Percentiles rank a stretch among this genome's conserved stretches.
Conservation (phyloP, 2,329 filamentous ascomycete genomes). For the Penicillium aurantiogriseum region DNA sequence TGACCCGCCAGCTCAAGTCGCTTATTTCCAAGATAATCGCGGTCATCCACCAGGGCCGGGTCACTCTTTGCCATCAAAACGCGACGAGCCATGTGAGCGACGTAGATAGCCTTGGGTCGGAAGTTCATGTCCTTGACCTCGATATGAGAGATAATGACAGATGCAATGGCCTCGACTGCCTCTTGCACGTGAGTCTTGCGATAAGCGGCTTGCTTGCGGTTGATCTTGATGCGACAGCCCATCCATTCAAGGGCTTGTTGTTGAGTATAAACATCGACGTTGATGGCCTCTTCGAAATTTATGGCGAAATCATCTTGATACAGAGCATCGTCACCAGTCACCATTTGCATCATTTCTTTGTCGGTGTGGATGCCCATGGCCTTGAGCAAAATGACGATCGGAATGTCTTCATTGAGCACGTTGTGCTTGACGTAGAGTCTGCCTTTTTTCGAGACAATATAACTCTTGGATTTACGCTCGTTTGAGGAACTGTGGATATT, state of each 20-base stretch:
- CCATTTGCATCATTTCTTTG: slow-evolving; percentile 88
- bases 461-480: slow-evolving; percentile 96
- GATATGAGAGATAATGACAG: slow-evolving; percentile 92
- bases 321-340: slow-evolving; percentile 78
- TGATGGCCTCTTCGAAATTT: slow-evolving; percentile 90
- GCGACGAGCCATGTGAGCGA: slow-evolving; percentile 95
- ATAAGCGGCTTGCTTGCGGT: slow-evolving; percentile 60
- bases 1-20: slow-evolving; percentile 91
- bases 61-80: slow-evolving; percentile 93
- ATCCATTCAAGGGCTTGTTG: slow-evolving; percentile 95
- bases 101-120: slow-evolving; percentile 92
- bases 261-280: slow-evolving; percentile 82
- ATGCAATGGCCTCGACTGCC: slow-evolving; percentile 86
- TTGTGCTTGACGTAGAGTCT: slow-evolving; percentile 88
- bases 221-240: slow-evolving; percentile 83
- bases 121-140: slow-evolving; percentile 90
- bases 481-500: slow-evolving; percentile 75
- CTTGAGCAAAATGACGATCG: slow-evolving; percentile 88
- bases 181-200: slow-evolving; percentile 84
- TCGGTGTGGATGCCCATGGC: slow-evolving; percentile 92
- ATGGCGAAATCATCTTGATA: slow-evolving; percentile 95
- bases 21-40: slow-evolving; percentile 98
- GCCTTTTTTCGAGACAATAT: slow-evolving; percentile 92
- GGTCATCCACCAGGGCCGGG: slow-evolving; percentile 84
- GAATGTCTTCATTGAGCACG: slow-evolving; percentile 87